Evolutionary conservation across 2,329 filamentous ascomycete species (phyloP).

Genomic region (Gaeumannomyces sp.): DNA sequence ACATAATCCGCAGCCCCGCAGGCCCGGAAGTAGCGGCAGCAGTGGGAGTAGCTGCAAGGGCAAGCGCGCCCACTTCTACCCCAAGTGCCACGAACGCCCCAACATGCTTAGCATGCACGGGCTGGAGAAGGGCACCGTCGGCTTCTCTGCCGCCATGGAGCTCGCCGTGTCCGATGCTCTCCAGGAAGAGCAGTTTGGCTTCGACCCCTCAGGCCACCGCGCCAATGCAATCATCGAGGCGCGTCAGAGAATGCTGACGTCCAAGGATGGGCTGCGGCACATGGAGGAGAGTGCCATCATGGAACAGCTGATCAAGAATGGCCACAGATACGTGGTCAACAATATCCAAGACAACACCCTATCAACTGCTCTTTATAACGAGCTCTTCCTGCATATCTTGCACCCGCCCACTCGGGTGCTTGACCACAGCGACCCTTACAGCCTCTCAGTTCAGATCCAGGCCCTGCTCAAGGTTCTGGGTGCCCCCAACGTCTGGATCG

Average conservation of each 20-base stretch:
- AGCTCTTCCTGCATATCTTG: constrained; percentile 55
- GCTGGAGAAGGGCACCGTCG: constrained; percentile 63
- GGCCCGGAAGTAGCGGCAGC: constrained; percentile 3
- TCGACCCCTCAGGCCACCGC: constrained; percentile 49
- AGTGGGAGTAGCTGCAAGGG: constrained; percentile 29
- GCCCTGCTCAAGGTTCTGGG: constrained; percentile 60
- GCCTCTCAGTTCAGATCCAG: constrained; percentile 64
- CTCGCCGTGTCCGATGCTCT: constrained; percentile 58
- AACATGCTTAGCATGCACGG: constrained; percentile 70
- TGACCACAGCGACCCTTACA: constrained; percentile 53
- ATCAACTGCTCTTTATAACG: constrained; percentile 53
- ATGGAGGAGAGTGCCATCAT: constrained; percentile 52
- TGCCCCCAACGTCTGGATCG: constrained; percentile 63
- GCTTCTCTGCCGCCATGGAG: constrained; percentile 63
- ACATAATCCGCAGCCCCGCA: constrained; percentile 43
- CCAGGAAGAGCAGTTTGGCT: constrained; percentile 55
- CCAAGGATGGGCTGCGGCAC: constrained; percentile 46
- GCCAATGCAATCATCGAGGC: constrained; percentile 50
- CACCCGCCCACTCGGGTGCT: constrained; percentile 50
- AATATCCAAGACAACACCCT: constrained; percentile 42
- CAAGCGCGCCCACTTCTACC: constrained; percentile 50
- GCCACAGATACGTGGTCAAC: constrained; percentile 48
- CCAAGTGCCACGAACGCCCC: constrained; percentile 55
- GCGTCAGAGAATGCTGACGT: constrained; percentile 49
- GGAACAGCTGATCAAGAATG: constrained; percentile 52